A percentile compares a stretch with the other conserved stretches of the same genome.
phyloP scores from a whole-genome alignment of 257 asterid species.

The Eucommia ulmoides region DNA sequence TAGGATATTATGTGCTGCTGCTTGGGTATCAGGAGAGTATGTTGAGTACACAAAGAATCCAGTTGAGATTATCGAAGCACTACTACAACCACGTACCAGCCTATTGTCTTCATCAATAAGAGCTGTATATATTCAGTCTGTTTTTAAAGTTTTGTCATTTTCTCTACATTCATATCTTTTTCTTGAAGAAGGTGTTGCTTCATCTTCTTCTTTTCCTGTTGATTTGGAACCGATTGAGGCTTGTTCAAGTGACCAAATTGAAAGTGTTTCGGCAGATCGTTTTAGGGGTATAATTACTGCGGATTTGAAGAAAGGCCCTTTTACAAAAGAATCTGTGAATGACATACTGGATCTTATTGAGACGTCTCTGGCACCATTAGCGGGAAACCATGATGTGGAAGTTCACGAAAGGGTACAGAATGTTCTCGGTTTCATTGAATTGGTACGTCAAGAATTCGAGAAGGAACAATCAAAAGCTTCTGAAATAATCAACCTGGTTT shows the following conservation, averaged over 20 bases:
- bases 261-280: slow-evolving; percentile 13
- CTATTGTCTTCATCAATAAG: slow-evolving; percentile 62
- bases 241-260: no score
- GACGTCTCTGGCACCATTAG: slow-evolving; percentile 51
- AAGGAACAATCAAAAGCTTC: slow-evolving; percentile 26
- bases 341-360: slow-evolving; percentile 53
- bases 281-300: slow-evolving; percentile 20
- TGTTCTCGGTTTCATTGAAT: slow-evolving; percentile 54
- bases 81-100: slow-evolving; percentile 74
- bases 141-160: slow-evolving; percentile 62
- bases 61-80: slow-evolving; percentile 77
- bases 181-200: slow-evolving; percentile 24
- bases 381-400: slow-evolving; percentile 73
- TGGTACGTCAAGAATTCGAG: slow-evolving; percentile 34
- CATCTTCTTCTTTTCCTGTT: slow-evolving; percentile 13
- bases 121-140: slow-evolving; percentile 76
- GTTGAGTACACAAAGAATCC: slow-evolving; percentile 74
- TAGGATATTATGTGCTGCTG: slow-evolving; percentile 69
- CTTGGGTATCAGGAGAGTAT: slow-evolving; percentile 91
- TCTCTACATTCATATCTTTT: slow-evolving; percentile 42
- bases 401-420: slow-evolving; percentile 77
- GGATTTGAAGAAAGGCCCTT: slow-evolving; percentile 19
- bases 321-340: slow-evolving; percentile 37
- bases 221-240: background rate
- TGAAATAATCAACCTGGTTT: slow-evolving; percentile 33